Percentiles rank a stretch among this genome's conserved stretches.
Evolutionary conservation across 306 rosid species (phyloP).

Genomic region (Gastrolobium villosum): DNA sequence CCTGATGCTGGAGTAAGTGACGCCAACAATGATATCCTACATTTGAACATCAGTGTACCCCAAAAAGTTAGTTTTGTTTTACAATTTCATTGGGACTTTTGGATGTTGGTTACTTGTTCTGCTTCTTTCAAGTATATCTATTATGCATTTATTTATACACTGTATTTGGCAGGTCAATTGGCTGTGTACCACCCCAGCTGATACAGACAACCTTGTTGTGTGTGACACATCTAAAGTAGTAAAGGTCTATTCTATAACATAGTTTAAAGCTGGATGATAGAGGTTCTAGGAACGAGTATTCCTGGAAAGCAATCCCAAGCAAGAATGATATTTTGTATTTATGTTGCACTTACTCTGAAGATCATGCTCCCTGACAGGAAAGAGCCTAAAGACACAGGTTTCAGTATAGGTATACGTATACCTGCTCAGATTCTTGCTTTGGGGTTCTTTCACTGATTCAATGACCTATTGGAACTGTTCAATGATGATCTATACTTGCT

Average conservation of each 20-base stretch:
- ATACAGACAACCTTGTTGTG: conserved; percentile 81
- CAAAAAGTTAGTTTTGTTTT: conserved; percentile 68
- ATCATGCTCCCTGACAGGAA: conserved; percentile 22
- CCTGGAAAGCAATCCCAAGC: conserved; percentile 45
- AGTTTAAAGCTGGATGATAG: conserved; percentile 46
- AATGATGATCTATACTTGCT: background rate
- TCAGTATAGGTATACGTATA: conserved; percentile 18
- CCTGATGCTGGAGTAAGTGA: conserved; percentile 52
- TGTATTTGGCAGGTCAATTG: conserved; percentile 82
- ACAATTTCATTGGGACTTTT: conserved; percentile 20
- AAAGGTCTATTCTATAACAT: conserved; percentile 76
- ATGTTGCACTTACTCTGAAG: conserved; percentile 28
- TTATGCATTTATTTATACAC: conserved; percentile 30
- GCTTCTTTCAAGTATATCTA: conserved; percentile 11
- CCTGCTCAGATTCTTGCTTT: conserved; percentile 13
- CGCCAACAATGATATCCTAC: conserved; percentile 40
- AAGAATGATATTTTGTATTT: conserved; percentile 18
- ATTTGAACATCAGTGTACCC: conserved; percentile 65
- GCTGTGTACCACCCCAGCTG: conserved; percentile 83
- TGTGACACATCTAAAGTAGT: conserved; percentile 91
- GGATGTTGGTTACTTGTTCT: conserved; percentile 36
- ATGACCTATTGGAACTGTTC: conserved; percentile 12
- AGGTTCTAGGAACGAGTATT: conserved; percentile 34
- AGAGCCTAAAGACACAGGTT: conserved; percentile 21
- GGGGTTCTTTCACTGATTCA: conserved; percentile 18